Evolutionary conservation across 2,329 filamentous ascomycete genomes (phyloP).

Genomic region (Colletotrichum horii): DNA sequence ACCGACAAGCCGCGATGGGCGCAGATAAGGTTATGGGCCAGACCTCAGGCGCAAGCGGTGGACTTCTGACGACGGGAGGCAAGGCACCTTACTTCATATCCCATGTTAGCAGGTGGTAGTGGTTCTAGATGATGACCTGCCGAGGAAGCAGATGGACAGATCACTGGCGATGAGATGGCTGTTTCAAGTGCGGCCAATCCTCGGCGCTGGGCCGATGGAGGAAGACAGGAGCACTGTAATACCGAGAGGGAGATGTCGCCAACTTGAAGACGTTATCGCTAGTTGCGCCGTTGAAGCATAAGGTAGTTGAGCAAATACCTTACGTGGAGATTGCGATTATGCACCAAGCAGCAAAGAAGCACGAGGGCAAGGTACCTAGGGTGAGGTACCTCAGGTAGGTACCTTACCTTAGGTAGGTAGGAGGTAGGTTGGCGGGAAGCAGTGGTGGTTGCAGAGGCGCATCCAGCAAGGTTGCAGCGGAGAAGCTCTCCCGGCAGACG

Average conservation of each 20-base stretch:
- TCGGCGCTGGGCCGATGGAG: not conserved
- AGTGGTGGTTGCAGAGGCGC: not conserved
- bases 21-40: not conserved
- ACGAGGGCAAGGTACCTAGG: not conserved
- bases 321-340: not conserved
- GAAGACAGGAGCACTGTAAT: not conserved
- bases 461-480: not conserved
- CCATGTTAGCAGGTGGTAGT: not conserved
- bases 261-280: not conserved
- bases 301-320: not conserved
- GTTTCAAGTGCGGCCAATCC: slow-evolving; percentile 10
- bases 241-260: not conserved
- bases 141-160: not conserved
- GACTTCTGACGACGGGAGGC: not conserved
- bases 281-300: not conserved
- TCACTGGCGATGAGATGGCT: not conserved
- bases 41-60: not conserved
- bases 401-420: no score
- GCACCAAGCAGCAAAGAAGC: not conserved
- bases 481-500: slow-evolving; percentile 5
- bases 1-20: not conserved
- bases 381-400: no score
- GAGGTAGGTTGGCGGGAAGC: not conserved
- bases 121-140: not conserved
- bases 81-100: not conserved